phyloP scores from a whole-genome alignment of 768 basidiomycete genomes.

The Leccinum truebloodii region DNA sequence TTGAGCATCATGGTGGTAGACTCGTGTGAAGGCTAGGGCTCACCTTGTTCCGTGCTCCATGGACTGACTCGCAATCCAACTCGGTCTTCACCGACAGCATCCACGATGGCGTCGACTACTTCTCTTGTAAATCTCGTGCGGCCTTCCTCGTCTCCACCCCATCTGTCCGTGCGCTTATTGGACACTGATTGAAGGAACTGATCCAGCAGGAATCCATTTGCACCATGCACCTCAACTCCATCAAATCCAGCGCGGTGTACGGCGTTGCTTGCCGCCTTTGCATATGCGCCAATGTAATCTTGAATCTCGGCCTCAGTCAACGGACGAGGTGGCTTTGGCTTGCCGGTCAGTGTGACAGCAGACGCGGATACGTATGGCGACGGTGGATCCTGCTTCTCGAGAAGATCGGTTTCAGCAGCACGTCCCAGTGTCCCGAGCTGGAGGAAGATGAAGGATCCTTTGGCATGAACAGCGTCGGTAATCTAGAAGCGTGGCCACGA shows the following conservation, averaged over 20 bases:
- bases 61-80: not conserved
- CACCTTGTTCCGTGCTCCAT: not conserved
- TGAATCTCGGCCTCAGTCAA: conserved; percentile 34
- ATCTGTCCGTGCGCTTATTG: not conserved
- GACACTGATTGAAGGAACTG: conserved; percentile 49
- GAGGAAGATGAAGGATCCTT: not conserved
- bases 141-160: conserved; percentile 62
- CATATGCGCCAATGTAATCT: conserved; percentile 31
- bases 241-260: conserved; percentile 12
- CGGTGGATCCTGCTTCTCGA: conserved; percentile 37
- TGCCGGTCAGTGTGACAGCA: conserved; percentile 23
- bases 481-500: not conserved
- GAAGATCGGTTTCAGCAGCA: conserved; percentile 34
- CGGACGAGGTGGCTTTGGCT: conserved; percentile 16
- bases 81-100: not conserved
- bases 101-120: conserved; percentile 27
- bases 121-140: conserved; percentile 48
- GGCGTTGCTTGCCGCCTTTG: conserved; percentile 34
- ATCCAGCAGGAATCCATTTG: conserved; percentile 51
- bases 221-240: conserved; percentile 43
- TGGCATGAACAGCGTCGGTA: not conserved
- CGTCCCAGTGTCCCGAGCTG: conserved; percentile 52
- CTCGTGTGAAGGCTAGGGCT: not conserved
- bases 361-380: conserved; percentile 38
- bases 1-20: not conserved